Percentiles rank a stretch among this genome's conserved stretches.
Evolutionary conservation across 495 filamentous ascomycete genomes (phyloP).

Genomic region (Aspergillus affinis): DNA sequence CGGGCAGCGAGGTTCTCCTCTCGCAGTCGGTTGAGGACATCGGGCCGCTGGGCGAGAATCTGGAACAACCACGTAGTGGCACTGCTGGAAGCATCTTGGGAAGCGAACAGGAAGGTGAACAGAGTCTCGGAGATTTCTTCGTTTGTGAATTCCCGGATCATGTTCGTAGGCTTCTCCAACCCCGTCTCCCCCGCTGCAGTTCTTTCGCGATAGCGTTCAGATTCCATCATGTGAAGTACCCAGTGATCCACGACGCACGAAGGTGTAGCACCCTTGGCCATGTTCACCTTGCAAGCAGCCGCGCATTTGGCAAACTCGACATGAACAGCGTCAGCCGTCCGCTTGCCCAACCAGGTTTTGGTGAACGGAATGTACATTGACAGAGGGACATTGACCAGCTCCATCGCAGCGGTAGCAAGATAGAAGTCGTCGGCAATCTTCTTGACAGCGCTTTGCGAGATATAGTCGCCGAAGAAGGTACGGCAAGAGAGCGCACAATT

Average conservation of each 20-base stretch:
- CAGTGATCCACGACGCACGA: slow-evolving; percentile 90
- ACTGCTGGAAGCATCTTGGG: slow-evolving; percentile 90
- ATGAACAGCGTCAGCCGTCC: slow-evolving; percentile 80
- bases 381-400: slow-evolving; percentile 88
- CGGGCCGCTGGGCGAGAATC: slow-evolving; percentile 82
- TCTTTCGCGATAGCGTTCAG: slow-evolving; percentile 63
- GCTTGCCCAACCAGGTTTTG: slow-evolving; percentile 89
- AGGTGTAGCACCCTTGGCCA: slow-evolving; percentile 76
- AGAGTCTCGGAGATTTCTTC: slow-evolving; percentile 88
- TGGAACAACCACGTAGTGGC: slow-evolving; percentile 93
- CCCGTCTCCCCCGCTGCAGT: slow-evolving; percentile 64
- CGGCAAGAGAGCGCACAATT: slow-evolving; percentile 89
- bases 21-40: slow-evolving; percentile 76
- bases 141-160: slow-evolving; percentile 81
- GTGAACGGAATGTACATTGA: slow-evolving; percentile 89
- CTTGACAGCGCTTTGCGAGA: slow-evolving; percentile 62
- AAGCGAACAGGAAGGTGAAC: slow-evolving; percentile 95
- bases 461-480: slow-evolving; percentile 44
- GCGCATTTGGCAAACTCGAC: slow-evolving; percentile 83
- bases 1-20: slow-evolving; percentile 78
- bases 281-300: slow-evolving; percentile 80
- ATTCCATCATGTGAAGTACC: slow-evolving; percentile 81
- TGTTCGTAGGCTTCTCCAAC: slow-evolving; percentile 68
- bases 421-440: slow-evolving; percentile 95
- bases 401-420: slow-evolving; percentile 85